Evolutionary conservation across 2,329 filamentous ascomycete species (phyloP), one percentile per base, ranked within the genome.

Genomic region (Botrytis byssoidea): DNA sequence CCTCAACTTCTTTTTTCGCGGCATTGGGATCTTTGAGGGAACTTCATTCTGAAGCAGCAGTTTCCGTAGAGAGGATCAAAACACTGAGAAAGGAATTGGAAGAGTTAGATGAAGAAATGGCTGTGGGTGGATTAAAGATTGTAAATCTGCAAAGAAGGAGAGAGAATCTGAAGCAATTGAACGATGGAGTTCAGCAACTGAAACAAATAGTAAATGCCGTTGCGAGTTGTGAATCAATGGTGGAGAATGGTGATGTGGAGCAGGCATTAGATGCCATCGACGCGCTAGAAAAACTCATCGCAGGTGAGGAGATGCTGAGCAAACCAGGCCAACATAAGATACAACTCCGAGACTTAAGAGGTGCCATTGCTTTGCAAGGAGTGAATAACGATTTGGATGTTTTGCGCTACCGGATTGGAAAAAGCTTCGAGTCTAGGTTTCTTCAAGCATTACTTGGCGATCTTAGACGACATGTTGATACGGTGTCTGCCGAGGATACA

Each of bases 1-100:
- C 96, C 1, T 98, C 96, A 0, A 94, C 94, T 0, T 97, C 95
- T 0, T 99, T 99, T 82, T 99, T 99, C 80, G 95, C 94, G 0
- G 96, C 96, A 0, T 85, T 99, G 0, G 95, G 96, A 0, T 97
- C 95, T 0, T 85, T 99, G 48, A 92, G 94, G 77, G 94, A 98
- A 81, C 85, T 99, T 18, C 95, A 99, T 81, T 92, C 92, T 0
- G 96, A 99, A 82, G 95, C 96, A 10, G 92, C 94, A 18, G 93
- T 97, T 73, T 98, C 95, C 3, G 95, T 99, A 2, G 87, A 91
- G 14, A 90, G 93, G 75, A 99, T 99, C 74, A 94, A 94, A 80
- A 86, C 88, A 0, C 82, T 99, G 59, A 88, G 96, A 74, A 89
- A 90, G 78, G 95, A 98, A 79, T 85, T 99, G 0, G 87, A 91